phyloP scores from a whole-genome alignment of 345 rosid species.

The Rubroshorea leprosula region DNA sequence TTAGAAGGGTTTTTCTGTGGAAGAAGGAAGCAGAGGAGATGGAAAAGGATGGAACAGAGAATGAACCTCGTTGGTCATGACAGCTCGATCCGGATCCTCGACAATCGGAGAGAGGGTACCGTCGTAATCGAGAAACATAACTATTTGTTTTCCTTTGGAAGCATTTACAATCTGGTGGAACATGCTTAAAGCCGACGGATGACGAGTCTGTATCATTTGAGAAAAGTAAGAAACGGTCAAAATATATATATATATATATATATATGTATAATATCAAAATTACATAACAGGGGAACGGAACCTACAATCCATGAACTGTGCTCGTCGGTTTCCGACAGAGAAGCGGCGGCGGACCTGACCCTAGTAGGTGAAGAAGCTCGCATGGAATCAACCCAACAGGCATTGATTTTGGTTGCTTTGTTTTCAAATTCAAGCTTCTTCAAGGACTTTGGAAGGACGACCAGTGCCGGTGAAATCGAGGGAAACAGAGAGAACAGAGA shows the following conservation, averaged over 20 bases:
- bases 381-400: constrained; percentile 72
- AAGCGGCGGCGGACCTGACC: constrained; percentile 37
- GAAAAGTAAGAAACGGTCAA: background rate
- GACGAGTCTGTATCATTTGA: constrained; percentile 39
- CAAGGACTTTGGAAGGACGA: constrained; percentile 33
- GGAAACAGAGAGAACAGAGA: constrained; percentile 32
- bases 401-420: constrained; percentile 32
- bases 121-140: constrained; percentile 95
- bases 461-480: constrained; percentile 23
- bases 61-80: constrained; percentile 74
- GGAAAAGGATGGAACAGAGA: background rate
- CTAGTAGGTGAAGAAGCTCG: constrained; percentile 89
- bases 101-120: constrained; percentile 98
- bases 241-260: no score
- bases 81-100: constrained; percentile 87
- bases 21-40: background rate
- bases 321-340: constrained; percentile 27
- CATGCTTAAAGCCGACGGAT: constrained; percentile 79
- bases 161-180: constrained; percentile 59
- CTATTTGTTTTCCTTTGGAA: constrained; percentile 70
- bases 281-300: background rate
- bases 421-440: constrained; percentile 45
- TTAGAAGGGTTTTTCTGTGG: background rate
- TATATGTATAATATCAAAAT: background rate
- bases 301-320: constrained; percentile 66